Percentiles rank a stretch among this genome's conserved stretches.
These are phyloP conservation scores for Stagonosporopsis vannaccii DNA, from an alignment of 2,329 filamentous ascomycete species.

Conservation along the genomic window DNA sequence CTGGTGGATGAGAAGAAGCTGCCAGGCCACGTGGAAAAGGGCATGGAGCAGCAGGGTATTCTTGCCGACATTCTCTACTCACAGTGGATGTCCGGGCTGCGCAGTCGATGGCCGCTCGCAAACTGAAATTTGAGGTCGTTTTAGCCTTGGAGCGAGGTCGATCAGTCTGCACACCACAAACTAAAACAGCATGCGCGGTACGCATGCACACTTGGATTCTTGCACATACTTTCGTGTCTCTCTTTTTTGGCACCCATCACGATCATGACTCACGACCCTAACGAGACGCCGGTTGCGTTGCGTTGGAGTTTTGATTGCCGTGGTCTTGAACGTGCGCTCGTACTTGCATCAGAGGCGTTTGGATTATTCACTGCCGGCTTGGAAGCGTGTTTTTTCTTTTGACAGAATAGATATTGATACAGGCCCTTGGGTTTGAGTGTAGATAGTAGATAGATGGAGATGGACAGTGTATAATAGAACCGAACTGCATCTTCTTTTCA, in stretches of 20 bases:
- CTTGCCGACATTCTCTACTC: slow-evolving; percentile 90
- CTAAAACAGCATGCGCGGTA: background rate
- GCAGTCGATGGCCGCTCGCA: slow-evolving; percentile 54
- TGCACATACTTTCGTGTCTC: slow-evolving; percentile 18
- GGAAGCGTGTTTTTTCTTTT: background rate
- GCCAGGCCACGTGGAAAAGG: slow-evolving; percentile 67
- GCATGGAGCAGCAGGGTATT: slow-evolving; percentile 92
- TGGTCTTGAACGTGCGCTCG: background rate
- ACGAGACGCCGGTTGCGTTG: slow-evolving; percentile 11
- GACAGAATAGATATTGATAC: background rate
- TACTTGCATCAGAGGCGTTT: background rate
- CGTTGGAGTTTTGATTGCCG: background rate
- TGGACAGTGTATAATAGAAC: slow-evolving; percentile 11
- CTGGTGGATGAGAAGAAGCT: slow-evolving; percentile 58
- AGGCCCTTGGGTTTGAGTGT: background rate
- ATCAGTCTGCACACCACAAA: background rate
- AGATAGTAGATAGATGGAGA: slow-evolving; percentile 4
- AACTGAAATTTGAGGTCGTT: background rate
- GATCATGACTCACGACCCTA: slow-evolving; percentile 14
- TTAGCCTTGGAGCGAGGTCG: background rate
- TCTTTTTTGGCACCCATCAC: slow-evolving; percentile 9
- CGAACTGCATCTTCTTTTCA: slow-evolving; percentile 2
- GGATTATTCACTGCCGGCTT: background rate
- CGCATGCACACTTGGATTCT: slow-evolving; percentile 7
- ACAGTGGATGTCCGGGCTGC: slow-evolving; percentile 86